Conservation (phyloP, 2,329 filamentous ascomycete species). For the Aspergillus arachidicola region DNA sequence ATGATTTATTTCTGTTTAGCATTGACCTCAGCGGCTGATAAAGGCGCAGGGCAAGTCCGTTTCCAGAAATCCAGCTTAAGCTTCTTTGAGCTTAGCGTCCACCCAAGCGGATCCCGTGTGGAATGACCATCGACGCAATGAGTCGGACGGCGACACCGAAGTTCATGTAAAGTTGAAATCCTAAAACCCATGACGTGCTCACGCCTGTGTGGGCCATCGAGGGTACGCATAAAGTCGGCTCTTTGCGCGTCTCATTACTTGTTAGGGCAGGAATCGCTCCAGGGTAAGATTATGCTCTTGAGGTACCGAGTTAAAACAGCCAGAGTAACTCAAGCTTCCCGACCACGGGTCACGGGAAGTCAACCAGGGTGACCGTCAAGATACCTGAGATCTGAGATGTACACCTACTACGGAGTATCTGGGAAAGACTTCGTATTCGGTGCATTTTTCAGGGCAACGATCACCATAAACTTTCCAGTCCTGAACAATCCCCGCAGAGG, state of each 20-base stretch:
- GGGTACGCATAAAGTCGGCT: neutral
- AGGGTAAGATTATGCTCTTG: neutral
- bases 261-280: neutral
- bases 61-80: neutral
- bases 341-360: neutral
- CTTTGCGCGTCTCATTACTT: neutral
- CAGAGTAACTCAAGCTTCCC: neutral
- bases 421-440: too few relatives aligned
- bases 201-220: neutral
- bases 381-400: neutral
- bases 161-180: neutral
- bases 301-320: neutral
- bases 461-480: too few relatives aligned
- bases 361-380: neutral
- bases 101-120: neutral
- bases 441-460: neutral
- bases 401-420: too few relatives aligned
- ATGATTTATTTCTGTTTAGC: neutral
- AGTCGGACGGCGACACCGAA: neutral
- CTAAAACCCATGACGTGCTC: neutral
- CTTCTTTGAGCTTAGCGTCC: neutral
- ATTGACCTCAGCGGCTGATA: conserved; percentile 2
- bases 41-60: neutral
- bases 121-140: neutral
- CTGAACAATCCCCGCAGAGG: too few relatives aligned